Conservation (phyloP, 1,139 yeast genomes). For the Debaryomyces subglobosus region DNA sequence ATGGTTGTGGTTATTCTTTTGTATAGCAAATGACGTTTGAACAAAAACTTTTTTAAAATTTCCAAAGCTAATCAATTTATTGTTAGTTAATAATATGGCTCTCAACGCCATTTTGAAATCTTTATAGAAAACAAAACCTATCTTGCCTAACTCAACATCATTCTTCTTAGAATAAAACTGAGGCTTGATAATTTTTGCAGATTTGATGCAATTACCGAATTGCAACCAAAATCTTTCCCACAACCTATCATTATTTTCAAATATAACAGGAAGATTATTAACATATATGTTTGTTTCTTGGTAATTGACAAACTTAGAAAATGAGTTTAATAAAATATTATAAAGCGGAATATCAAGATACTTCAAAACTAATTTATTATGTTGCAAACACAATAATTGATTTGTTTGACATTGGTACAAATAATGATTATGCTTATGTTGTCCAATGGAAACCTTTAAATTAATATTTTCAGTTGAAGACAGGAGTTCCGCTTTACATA, state of each 20-base stretch:
- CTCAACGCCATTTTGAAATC: constrained; percentile 42
- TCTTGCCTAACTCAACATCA: constrained; percentile 33
- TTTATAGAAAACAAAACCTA: constrained; percentile 47
- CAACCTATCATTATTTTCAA: constrained; percentile 40
- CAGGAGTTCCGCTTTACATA: constrained; percentile 5
- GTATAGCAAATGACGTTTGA: constrained; percentile 47
- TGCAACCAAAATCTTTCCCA: constrained; percentile 48
- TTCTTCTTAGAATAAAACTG: constrained; percentile 32
- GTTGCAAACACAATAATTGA: constrained; percentile 10
- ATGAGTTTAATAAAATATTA: constrained; percentile 14
- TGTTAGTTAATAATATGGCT: constrained; percentile 44
- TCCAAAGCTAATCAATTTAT: constrained; percentile 26
- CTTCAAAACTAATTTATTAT: constrained; percentile 7
- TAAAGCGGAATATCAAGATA: constrained; percentile 12
- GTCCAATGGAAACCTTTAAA: constrained; percentile 38
- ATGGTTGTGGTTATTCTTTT: constrained; percentile 21
- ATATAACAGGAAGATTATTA: constrained; percentile 50
- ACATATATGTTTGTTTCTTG: constrained; percentile 67
- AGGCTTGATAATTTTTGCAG: constrained; percentile 49
- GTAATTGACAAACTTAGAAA: constrained; percentile 32
- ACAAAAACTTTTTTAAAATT: constrained; percentile 28
- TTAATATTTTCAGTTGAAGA: constrained; percentile 9
- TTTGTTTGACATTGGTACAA: constrained; percentile 23
- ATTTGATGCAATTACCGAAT: constrained; percentile 42
- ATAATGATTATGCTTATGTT: constrained; percentile 43